Evolutionary conservation across 2,329 filamentous ascomycete genomes (phyloP), one percentile per base, ranked within the genome.

Genomic region (Xylariales sp.): DNA sequence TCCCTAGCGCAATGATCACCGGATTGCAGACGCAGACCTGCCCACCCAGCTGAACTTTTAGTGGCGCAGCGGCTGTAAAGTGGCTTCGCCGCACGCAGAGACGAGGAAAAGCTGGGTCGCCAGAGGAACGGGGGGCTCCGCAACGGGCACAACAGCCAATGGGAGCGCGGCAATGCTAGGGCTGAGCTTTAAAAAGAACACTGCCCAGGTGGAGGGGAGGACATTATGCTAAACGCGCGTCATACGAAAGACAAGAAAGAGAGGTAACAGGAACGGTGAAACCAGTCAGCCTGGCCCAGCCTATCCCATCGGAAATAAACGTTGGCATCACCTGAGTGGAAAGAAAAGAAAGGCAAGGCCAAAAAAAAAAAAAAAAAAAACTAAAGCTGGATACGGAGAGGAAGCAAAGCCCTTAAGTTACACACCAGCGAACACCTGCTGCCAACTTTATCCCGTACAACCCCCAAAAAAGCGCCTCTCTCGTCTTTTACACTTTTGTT

Each of bases 111-210:
- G 25, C 19, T 24, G 37, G 37, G 37, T n/a, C 29, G n/a, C n/a
- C n/a, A n/a, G n/a, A n/a, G n/a, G n/a, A n/a, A n/a, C 16, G 8
- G 15, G 19, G 11, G 13, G 12, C n/a, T 17, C n/a, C 17, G 31
- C 17, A 31, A 15, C 11, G 5, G 18, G 27, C 27, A 18, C 16
- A 18, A 12, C 19, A 23, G 15, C 35, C 17, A 38, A 38, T 38
- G 18, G 31, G 14, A 29, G 20, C 16, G 30, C 24, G 18, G 14
- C n/a, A 15, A 23, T 17, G 7, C 24, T 28, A 38, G 40, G 40
- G 40, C 40, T 42, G 40, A 42, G 40, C 37, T 40, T 29, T 32
- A 37, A 42, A 42, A 42, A 42, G 37, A 36, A 40, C 36, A 29
- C 27, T 23, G 38, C n/a, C n/a, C n/a, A n/a, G n/a, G n/a, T 37